Base-by-base conservation (phyloP, 176 grass and related monocot species). In the Eragrostis nindensis region DNA sequence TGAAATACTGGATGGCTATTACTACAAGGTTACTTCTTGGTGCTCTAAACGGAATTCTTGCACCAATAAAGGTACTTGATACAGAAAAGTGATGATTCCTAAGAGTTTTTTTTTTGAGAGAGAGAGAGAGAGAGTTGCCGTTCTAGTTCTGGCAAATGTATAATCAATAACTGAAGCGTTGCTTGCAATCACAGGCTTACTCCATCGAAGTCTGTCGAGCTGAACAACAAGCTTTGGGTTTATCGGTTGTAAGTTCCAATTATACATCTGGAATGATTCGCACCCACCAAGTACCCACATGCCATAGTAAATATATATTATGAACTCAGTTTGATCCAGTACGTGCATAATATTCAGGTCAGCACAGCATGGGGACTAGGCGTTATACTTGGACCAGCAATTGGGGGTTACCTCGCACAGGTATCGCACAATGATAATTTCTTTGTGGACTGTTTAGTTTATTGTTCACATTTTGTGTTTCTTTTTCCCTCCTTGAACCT, bases 341-440 rank as follows among this genome's bases (percentile, higher is more conserved):
- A 5, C 53, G 7, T 50, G 29, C 3, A 59, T 50, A 60, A 76
- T 64, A 32, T 80, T 70, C 62, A 93, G 87, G 75, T 89, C 16
- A 83, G 80, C 71, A 89, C 83, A 17, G 29, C 83, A 82, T 94
- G 92, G 92, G 92, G 77, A 67, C 91, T 91, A 80, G 91, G 90
- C 74, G 78, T 97, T 38, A 91, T 93, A 73, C 9, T 97, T 76
- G 94, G 94, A 38, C 91, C 94, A 48, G 84, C 81, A 46, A 75
- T 92, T 50, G 93, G 94, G 18, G 94, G 94, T 7, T 97, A 87
- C 77, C 79, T 97, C 66, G 88, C 94, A 77, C 88, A 93, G 91
- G 91, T 91, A 78, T 24, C 0, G 9, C 7, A 55, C 15, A 57
- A 12, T 17, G n/a, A 57, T 21, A 21, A 18, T 11, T 63, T 12